Base-by-base conservation (phyloP, 2,329 filamentous ascomycete species). In the Pyrenophora teres region DNA sequence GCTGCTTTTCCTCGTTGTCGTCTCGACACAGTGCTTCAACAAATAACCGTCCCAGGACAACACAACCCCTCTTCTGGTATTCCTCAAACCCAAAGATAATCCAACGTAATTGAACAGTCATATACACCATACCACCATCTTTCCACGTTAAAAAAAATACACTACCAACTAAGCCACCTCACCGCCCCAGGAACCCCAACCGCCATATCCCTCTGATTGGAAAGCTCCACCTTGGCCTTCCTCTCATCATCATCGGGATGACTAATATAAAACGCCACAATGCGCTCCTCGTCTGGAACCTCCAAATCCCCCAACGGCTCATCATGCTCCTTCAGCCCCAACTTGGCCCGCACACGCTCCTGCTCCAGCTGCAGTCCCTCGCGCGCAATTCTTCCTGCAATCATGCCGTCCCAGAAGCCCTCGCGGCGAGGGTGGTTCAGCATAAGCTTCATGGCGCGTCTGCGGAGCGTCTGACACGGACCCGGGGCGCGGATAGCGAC, bases 361-460 rank as follows among this genome's bases (percentile, higher is more conserved):
- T 73, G 64, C 42, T 73, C 70, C 15, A 72, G 27, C 18, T 36
- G 50, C 51, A 70, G 55, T 5, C 57, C 53, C 41, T 65, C 62
- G 41, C 52, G 56, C 2, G 67, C 70, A 21, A 73, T 59, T 18
- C 60, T 51, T 0, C 68, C 72, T 83, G 84, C 87, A 82, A 90
- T 65, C 79, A 89, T 1, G 82, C 86, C 63, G 83, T 78, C 37
- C 72, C 76, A 67, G 84, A 88, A 2, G 73, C 81, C 16, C 65
- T 71, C 16, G 80, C 84, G 58, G 6, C 69, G 47, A 2, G 70
- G 68, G 41, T 65, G 63, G 15, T 60, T 52, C 3, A 68, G 37
- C 52, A 72, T 60, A 18, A 71, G 44, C 0, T 49, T 52, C 7
- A 70, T 56, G 5, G 69, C 67, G 31, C 56, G 59, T 3, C 60